phyloP scores from a whole-genome alignment of 495 filamentous ascomycete genomes.

The Annulohypoxylon maeteangense region DNA sequence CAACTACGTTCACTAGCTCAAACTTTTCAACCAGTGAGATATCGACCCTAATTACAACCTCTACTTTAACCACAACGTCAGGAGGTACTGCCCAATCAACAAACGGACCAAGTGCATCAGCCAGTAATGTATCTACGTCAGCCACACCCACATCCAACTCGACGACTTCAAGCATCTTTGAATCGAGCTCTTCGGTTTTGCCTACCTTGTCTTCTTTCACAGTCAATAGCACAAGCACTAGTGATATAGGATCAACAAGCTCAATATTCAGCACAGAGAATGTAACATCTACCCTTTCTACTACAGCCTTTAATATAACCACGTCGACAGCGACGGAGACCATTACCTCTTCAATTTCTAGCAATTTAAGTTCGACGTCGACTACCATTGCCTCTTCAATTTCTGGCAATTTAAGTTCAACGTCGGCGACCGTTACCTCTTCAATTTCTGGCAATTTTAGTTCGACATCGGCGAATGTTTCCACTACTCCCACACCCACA shows the following conservation, averaged over 20 bases:
- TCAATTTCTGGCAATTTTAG: not conserved
- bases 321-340: not conserved
- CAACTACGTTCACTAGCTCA: conserved; percentile 26
- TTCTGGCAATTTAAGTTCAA: not conserved
- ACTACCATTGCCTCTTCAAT: not conserved
- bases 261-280: not conserved
- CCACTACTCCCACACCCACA: conserved; percentile 3
- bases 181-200: conserved; percentile 5
- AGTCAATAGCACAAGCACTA: conserved; percentile 1
- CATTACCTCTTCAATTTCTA: not conserved
- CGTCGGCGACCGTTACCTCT: not conserved
- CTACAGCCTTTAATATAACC: conserved; percentile 5
- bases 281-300: not conserved
- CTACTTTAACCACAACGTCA: conserved; percentile 16
- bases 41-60: conserved; percentile 8
- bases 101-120: not conserved
- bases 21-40: not conserved
- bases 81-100: conserved; percentile 15
- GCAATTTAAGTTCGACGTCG: not conserved
- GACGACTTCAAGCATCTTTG: conserved; percentile 8
- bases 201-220: conserved; percentile 8
- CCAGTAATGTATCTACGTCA: not conserved
- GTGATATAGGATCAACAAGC: not conserved
- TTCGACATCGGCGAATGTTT: conserved; percentile 7
- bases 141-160: not conserved